A percentile compares a stretch with the other conserved stretches of the same genome.
Evolutionary conservation across 257 asterid genomes (phyloP).

Genomic region (Henckelia pumila): DNA sequence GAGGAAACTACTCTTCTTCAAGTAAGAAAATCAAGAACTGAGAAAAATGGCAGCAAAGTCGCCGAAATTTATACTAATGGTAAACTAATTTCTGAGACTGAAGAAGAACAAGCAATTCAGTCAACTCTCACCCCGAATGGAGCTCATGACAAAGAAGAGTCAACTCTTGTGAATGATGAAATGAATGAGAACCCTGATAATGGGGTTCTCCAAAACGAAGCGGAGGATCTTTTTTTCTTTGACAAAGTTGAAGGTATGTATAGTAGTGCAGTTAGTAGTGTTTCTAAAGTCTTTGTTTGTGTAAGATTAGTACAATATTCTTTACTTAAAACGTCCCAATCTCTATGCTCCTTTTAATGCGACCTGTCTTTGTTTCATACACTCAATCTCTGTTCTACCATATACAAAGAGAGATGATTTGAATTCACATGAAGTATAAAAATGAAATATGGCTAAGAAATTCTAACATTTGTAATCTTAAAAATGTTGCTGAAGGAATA

Average conservation of each 20-base stretch:
- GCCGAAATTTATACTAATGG: neutral
- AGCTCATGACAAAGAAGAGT: neutral
- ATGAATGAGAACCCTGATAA: neutral
- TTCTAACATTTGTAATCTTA: conserved; percentile 32
- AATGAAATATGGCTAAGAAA: too few species aligned
- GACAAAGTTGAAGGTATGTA: neutral
- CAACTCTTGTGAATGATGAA: too few species aligned
- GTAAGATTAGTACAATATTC: conserved; percentile 21
- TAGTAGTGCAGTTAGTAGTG: neutral
- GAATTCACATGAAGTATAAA: conserved; percentile 5
- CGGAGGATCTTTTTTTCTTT: neutral
- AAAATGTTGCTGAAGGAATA: conserved; percentile 56
- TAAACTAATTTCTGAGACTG: neutral
- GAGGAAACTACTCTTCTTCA: neutral
- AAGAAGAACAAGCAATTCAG: neutral
- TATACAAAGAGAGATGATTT: conserved; percentile 17
- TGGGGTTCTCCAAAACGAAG: neutral
- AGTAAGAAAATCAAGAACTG: neutral
- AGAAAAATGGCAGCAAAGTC: neutral
- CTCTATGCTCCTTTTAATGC: conserved; percentile 3
- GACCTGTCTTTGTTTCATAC: too few species aligned
- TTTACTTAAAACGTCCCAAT: conserved; percentile 34
- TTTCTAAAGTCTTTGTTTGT: conserved; percentile 5
- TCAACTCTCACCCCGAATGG: neutral
- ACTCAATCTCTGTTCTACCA: conserved; percentile 16